Base-by-base conservation (phyloP, 345 rosid species). In the Hypericum androsaemum region DNA sequence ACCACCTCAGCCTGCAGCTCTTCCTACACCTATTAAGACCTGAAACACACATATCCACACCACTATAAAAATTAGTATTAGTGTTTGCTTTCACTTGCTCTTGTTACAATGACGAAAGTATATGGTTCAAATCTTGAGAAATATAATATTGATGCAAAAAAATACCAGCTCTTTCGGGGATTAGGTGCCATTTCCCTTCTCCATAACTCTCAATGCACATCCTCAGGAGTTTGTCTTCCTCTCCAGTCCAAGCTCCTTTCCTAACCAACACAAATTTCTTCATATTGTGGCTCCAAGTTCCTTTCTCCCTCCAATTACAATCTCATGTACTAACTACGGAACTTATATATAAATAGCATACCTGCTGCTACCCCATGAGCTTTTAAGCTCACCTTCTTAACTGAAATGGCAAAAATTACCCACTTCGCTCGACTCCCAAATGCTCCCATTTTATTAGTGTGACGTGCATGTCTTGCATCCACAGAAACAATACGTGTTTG, bases 191-290 rank as follows among this genome's bases (percentile, higher is more conserved):
- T 55, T 57, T 58, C 39, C 71, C 77, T 68, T 77, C 83, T 5
- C 81, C 83, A 56, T 63, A 57, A n/a, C 22, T 41, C 12, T 52
- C 66, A 46, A 73, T 43, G 61, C 81, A 71, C 6, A 59, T 55
- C 51, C 64, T 65, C 11, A 80, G 65, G 15, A 72, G 80, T 46
- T 22, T 42, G 37, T 77, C 86, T 75, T 77, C 86, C 56, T 71
- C 78, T 44, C 56, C 53, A 9, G 74, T 71, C 77, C 86, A 77
- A 35, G 74, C 58, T 32, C 83, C 86, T 71, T 72, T 80, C 41
- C 72, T 71, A 16, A 77, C 38, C 8, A 67, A 64, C 0, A 51
- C 22, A 3, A 58, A 15, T 1, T 55, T 49, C 50, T 43, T 63
- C 79, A 62, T 70, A 28, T 10, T 22, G 45, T 9, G 12, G 8